Percentiles rank a stretch among this genome's conserved stretches.
Evolutionary conservation across 2,329 filamentous ascomycete genomes (phyloP).

Genomic region (Venturia aucupariae): DNA sequence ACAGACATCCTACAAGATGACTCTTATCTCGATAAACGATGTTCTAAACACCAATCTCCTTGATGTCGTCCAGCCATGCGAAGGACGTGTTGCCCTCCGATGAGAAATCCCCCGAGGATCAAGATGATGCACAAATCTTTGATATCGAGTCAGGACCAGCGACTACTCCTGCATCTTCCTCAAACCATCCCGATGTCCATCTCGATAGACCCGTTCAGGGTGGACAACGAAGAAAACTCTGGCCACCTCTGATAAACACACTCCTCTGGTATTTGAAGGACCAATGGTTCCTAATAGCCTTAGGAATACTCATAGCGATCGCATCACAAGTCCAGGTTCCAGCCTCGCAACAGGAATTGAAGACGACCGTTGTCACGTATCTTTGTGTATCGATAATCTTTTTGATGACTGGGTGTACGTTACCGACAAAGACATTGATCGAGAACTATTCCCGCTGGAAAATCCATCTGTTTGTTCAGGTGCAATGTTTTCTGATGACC

Average conservation of each 20-base stretch:
- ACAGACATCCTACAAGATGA: not conserved
- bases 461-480: constrained; percentile 57
- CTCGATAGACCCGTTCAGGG: not conserved
- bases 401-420: constrained; percentile 60
- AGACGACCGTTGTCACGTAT: constrained; percentile 50
- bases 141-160: not conserved
- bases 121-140: not conserved
- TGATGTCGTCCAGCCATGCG: not conserved
- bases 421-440: constrained; percentile 52
- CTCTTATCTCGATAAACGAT: not conserved
- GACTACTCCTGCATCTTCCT: not conserved
- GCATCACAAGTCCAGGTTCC: constrained; percentile 48
- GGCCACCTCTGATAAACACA: not conserved
- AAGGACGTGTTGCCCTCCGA: not conserved
- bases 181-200: not conserved
- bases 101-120: not conserved
- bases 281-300: constrained; percentile 58
- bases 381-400: constrained; percentile 62
- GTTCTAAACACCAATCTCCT: not conserved
- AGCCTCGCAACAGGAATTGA: constrained; percentile 43
- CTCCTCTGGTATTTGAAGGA: constrained; percentile 1
- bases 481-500: constrained; percentile 57
- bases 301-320: constrained; percentile 43
- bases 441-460: constrained; percentile 57
- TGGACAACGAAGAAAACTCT: not conserved